Evolutionary conservation across 106 monocot species (phyloP).

Genomic region (Hemerocallis citrina): DNA sequence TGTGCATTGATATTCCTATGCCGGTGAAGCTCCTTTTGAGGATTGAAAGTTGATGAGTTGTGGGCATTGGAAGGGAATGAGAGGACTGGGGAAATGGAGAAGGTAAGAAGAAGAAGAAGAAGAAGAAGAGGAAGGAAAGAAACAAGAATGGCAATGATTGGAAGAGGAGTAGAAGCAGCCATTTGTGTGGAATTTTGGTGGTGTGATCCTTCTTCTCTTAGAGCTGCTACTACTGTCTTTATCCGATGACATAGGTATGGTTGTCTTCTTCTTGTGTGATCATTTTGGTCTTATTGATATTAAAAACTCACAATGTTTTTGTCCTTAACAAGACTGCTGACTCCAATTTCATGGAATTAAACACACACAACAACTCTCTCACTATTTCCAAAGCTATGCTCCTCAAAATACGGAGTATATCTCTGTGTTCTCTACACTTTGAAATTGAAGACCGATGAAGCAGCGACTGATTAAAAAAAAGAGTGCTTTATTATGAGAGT

Average conservation of each 20-base stretch:
- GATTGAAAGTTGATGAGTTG: constrained; percentile 16
- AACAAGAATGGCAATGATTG: constrained; percentile 8
- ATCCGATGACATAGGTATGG: constrained; percentile 28
- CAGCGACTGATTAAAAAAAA: not conserved
- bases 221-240: constrained; percentile 34
- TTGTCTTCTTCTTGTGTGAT: constrained; percentile 8
- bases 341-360: constrained; percentile 2
- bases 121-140: not conserved
- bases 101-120: not conserved
- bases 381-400: not conserved
- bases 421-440: too few species aligned
- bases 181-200: constrained; percentile 2
- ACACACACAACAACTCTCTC: constrained; percentile 5
- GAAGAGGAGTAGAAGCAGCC: constrained; percentile 3
- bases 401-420: not conserved
- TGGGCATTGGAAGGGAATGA: not conserved
- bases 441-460: too few species aligned
- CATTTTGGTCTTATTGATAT: not conserved
- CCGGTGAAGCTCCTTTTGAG: constrained; percentile 19
- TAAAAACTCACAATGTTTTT: not conserved
- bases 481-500: not conserved
- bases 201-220: not conserved
- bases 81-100: not conserved
- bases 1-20: constrained; percentile 42
- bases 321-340: too few species aligned